Conservation (phyloP, 2,329 filamentous ascomycete genomes). For the Trichophyton mentagrophytes region DNA sequence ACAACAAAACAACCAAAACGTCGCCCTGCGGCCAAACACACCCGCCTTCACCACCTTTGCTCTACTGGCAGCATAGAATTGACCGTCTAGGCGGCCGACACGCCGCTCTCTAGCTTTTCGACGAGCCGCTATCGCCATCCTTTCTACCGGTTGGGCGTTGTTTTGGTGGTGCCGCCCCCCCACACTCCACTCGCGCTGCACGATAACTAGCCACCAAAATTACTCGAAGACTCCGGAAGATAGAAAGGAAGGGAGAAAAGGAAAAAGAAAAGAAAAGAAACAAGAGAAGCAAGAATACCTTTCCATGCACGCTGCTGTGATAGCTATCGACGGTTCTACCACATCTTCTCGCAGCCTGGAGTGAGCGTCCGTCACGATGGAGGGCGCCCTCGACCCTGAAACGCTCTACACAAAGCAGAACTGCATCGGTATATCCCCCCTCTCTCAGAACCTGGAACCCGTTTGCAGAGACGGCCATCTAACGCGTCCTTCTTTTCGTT, state of each 20-base stretch:
- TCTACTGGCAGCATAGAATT: not conserved
- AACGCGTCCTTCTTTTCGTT: not conserved
- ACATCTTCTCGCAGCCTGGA: not conserved
- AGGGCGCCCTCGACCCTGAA: slow-evolving; percentile 63
- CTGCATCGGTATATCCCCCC: slow-evolving; percentile 52
- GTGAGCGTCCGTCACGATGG: slow-evolving; percentile 19
- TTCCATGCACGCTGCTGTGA: not conserved
- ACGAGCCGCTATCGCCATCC: not conserved
- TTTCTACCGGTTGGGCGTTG: not conserved
- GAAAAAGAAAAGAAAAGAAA: not conserved
- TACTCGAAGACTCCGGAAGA: not conserved
- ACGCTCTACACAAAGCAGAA: slow-evolving; percentile 86
- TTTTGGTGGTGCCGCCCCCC: not conserved
- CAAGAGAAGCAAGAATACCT: not conserved
- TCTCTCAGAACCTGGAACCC: not conserved
- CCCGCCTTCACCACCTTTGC: not conserved
- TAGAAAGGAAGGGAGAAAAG: not conserved
- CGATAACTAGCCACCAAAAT: not conserved
- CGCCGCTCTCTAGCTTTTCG: not conserved
- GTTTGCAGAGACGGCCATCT: not conserved
- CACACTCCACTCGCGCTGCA: not conserved
- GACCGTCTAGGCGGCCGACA: not conserved
- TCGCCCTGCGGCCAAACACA: not conserved
- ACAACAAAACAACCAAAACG: not conserved
- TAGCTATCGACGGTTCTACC: not conserved